Evolutionary conservation across 75 land plant genomes (phyloP).

Genomic region (Picea sitchensis): DNA sequence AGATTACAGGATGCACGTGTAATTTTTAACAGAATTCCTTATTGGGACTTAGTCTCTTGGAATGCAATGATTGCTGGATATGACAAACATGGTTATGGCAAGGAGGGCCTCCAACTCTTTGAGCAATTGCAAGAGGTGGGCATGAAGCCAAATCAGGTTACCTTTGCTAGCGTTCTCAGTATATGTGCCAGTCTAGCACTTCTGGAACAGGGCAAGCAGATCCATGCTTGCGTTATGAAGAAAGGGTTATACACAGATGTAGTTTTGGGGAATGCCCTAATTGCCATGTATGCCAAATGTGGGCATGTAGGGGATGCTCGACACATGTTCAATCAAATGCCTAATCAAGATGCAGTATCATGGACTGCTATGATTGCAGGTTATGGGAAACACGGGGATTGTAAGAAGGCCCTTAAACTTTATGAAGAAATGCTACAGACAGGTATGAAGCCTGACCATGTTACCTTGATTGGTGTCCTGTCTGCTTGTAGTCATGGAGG

Average conservation of each 20-base stretch:
- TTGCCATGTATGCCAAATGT: slow-evolving; percentile 69
- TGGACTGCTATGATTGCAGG: slow-evolving; percentile 23
- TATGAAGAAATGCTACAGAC: slow-evolving; percentile 14
- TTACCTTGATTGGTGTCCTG: not conserved
- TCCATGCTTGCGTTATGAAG: slow-evolving; percentile 31
- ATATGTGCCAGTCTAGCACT: slow-evolving; percentile 30
- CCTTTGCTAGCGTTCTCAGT: slow-evolving; percentile 35
- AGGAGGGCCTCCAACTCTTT: slow-evolving; percentile 1
- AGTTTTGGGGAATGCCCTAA: slow-evolving; percentile 28
- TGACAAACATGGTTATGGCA: slow-evolving; percentile 13
- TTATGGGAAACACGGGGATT: not conserved
- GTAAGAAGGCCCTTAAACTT: slow-evolving; percentile 11
- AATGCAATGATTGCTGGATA: slow-evolving; percentile 27
- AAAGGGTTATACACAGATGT: slow-evolving; percentile 25
- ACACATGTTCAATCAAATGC: slow-evolving; percentile 31
- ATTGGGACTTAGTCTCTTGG: slow-evolving; percentile 14
- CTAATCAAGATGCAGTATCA: slow-evolving; percentile 33
- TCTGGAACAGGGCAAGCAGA: slow-evolving; percentile 24
- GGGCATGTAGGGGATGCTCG: slow-evolving; percentile 40
- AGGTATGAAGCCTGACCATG: slow-evolving; percentile 9
- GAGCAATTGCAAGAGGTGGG: slow-evolving; percentile 21
- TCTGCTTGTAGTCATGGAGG: slow-evolving; percentile 23
- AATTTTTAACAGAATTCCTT: slow-evolving; percentile 11
- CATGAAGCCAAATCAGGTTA: slow-evolving; percentile 27
- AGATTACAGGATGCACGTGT: slow-evolving; percentile 12